Evolutionary conservation across 225 moss, liverwort and hornwort species (phyloP), one percentile per base, ranked within the genome.

Genomic region (Straminergon stramineum): DNA sequence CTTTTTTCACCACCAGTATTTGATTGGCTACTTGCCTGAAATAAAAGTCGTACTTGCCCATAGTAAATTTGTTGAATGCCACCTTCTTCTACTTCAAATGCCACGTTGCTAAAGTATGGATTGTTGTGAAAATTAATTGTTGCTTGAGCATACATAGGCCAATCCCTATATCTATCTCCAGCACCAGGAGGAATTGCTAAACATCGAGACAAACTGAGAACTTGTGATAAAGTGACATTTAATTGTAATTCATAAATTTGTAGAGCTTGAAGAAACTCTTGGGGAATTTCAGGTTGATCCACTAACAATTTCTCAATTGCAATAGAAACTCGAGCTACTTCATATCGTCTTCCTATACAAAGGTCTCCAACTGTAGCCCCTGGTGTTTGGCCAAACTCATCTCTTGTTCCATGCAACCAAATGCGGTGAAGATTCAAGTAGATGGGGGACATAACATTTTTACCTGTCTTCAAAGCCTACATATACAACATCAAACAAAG

Each of bases 21-120:
- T 45, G 45, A 45, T 28, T 74, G 45, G 15, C 17, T 74, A 4
- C 22, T 69, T 69, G 69, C 11, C 0, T n/a, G 4, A 69, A 69
- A 69, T 2, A 69, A 23, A n/a, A 69, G 69, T 0, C 0, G 7
- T n/a, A 69, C 1, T 13, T 69, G n/a, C 4, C 23, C 13, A 1
- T n/a, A 69, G 13, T 69, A 69, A n/a, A 69, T n/a, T 69, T 69
- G 11, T n/a, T n/a, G 13, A 69, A 69, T 69, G 69, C 22, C n/a
- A 20, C n/a, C 69, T 69, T 21, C 7, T 31, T 69, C 22, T n/a
- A 34, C n/a, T 69, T 69, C n/a, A n/a, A 69, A 69, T 22, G 22
- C n/a, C 22, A 69, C 13, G 13, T 69, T 69, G 13, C 22, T n/a
- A 13, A 22, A 69, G 5, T 69, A 69, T 69, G n/a, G 22, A 69